A percentile compares a stretch with the other conserved stretches of the same genome.
Evolutionary conservation across 306 rosid genomes (phyloP).

Genomic region (Fagus sylvatica): DNA sequence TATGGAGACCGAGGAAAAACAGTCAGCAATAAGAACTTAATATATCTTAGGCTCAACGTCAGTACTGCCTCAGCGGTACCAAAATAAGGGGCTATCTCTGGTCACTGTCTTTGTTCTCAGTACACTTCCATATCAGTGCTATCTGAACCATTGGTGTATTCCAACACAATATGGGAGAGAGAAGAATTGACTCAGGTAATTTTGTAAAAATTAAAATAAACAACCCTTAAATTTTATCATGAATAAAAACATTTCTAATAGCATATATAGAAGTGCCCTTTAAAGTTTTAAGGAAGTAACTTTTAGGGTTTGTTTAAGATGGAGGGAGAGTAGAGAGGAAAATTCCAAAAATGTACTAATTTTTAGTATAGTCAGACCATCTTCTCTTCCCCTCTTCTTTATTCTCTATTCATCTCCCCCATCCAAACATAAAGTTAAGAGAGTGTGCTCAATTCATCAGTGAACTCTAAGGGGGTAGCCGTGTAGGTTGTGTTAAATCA

Average conservation of each 20-base stretch:
- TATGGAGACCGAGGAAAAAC: background rate
- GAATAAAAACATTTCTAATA: background rate
- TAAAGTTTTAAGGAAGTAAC: background rate
- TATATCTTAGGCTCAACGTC: background rate
- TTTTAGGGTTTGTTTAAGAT: background rate
- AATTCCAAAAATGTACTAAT: too few relatives aligned
- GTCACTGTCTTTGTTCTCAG: conserved; percentile 17
- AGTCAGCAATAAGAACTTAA: background rate
- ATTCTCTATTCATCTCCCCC: too few relatives aligned
- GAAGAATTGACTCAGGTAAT: background rate
- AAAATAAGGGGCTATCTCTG: conserved; percentile 7
- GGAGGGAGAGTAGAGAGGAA: background rate
- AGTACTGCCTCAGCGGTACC: background rate
- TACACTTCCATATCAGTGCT: background rate
- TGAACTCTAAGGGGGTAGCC: too few relatives aligned
- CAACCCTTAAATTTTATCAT: background rate
- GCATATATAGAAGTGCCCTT: background rate
- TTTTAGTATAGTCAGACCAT: too few relatives aligned
- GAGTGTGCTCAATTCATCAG: too few relatives aligned
- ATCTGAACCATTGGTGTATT: background rate
- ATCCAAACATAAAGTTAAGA: too few relatives aligned
- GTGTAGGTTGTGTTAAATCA: too few relatives aligned
- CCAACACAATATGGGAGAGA: background rate
- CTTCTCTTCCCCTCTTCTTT: too few relatives aligned
- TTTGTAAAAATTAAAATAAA: background rate